Evolutionary conservation across 352 stramenopile species (phyloP).

Genomic region (Phytophthora syringae): DNA sequence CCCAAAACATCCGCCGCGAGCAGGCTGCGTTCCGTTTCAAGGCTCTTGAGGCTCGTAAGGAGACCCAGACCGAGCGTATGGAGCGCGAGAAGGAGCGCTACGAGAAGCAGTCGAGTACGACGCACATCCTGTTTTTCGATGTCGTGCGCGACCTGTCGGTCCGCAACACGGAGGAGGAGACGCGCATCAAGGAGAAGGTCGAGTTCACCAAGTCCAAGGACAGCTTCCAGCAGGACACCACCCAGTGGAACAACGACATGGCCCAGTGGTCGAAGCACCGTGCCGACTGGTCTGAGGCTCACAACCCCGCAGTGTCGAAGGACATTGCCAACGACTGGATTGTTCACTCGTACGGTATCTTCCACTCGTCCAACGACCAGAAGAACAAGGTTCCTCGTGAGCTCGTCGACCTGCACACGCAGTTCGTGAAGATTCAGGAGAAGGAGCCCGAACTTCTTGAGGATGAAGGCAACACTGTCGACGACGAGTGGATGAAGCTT

Average conservation of each 20-base stretch:
- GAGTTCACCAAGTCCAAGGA: slow-evolving; percentile 92
- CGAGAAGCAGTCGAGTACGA: slow-evolving; percentile 73
- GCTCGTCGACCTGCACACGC: slow-evolving; percentile 70
- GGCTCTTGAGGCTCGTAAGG: slow-evolving; percentile 81
- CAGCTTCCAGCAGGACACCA: slow-evolving; percentile 87
- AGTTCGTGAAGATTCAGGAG: slow-evolving; percentile 87
- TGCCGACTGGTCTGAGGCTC: slow-evolving; percentile 85
- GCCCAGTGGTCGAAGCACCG: slow-evolving; percentile 88
- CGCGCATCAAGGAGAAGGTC: slow-evolving; percentile 85
- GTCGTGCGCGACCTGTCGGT: slow-evolving; percentile 75
- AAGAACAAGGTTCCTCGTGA: slow-evolving; percentile 72
- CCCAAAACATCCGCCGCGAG: slow-evolving; percentile 78
- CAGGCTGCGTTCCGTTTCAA: slow-evolving; percentile 78
- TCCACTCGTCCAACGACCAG: slow-evolving; percentile 59
- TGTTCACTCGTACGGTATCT: slow-evolving; percentile 87
- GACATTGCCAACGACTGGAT: slow-evolving; percentile 91
- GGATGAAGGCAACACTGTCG: slow-evolving; percentile 81
- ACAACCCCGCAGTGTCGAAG: slow-evolving; percentile 89
- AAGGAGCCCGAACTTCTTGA: slow-evolving; percentile 82
- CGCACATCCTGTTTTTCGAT: slow-evolving; percentile 88
- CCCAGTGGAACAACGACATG: slow-evolving; percentile 91
- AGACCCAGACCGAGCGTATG: slow-evolving; percentile 80
- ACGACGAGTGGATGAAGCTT: slow-evolving; percentile 91
- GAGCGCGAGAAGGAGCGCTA: slow-evolving; percentile 86
- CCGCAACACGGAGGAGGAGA: slow-evolving; percentile 82